These are phyloP conservation scores for Acer yangbiense DNA, from an alignment of 345 rosid species.

Conservation along the genomic window DNA sequence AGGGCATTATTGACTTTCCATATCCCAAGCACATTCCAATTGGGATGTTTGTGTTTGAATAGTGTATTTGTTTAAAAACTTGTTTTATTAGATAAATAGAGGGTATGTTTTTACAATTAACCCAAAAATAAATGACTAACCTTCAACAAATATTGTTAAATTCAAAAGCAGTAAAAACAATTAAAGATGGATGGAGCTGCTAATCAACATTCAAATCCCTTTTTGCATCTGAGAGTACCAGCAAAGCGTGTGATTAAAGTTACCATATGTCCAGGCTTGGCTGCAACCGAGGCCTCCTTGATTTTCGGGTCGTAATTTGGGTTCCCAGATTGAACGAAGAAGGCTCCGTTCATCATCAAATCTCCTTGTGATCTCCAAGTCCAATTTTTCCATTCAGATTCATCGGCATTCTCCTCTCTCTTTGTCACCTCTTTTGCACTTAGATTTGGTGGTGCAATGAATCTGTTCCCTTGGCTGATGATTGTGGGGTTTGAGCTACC, in stretches of 20 bases:
- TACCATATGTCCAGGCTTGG: constrained; percentile 33
- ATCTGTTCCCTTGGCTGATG: constrained; percentile 79
- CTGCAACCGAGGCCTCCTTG: constrained; percentile 35
- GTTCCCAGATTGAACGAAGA: constrained; percentile 49
- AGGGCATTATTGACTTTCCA: too few relatives aligned
- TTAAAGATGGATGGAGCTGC: too few relatives aligned
- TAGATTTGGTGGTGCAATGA: constrained; percentile 57
- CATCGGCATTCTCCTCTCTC: constrained; percentile 45
- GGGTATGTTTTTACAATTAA: too few relatives aligned
- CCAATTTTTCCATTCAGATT: constrained; percentile 63
- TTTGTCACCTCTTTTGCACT: constrained; percentile 58
- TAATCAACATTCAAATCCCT: neutral
- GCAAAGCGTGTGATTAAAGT: constrained; percentile 38
- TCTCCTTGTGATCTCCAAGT: constrained; percentile 71
- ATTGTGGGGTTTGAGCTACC: constrained; percentile 67
- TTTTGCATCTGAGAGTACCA: constrained; percentile 38
- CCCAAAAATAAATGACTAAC: neutral
- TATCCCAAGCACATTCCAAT: too few relatives aligned
- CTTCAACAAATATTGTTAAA: neutral
- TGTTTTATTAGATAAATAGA: too few relatives aligned
- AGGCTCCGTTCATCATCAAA: constrained; percentile 59
- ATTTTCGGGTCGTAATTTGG: constrained; percentile 1
- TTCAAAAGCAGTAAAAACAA: too few relatives aligned
- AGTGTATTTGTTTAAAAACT: too few relatives aligned
- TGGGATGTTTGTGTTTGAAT: too few relatives aligned